These are phyloP conservation scores for Crithidia expoeki DNA, from an alignment of 208 protist genomes.

Conservation along the genomic window DNA sequence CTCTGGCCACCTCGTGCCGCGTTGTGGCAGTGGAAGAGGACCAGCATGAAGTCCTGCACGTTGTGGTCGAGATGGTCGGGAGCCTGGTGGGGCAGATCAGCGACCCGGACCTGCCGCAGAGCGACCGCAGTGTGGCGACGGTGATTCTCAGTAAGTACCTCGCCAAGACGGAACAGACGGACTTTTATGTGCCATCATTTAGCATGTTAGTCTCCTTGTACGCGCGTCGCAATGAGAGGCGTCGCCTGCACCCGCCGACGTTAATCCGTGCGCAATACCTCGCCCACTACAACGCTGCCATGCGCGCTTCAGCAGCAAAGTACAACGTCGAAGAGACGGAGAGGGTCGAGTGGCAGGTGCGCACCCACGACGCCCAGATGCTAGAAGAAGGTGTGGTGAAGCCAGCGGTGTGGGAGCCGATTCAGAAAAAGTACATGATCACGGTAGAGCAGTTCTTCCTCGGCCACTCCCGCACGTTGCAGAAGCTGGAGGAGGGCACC, in stretches of 20 bases:
- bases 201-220: constrained; percentile 52
- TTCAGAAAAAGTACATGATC: constrained; percentile 67
- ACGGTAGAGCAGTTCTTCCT: constrained; percentile 78
- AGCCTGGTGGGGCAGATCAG: constrained; percentile 57
- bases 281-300: constrained; percentile 66
- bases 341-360: constrained; percentile 82
- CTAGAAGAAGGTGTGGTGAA: constrained; percentile 83
- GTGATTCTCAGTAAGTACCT: constrained; percentile 66
- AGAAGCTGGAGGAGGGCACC: constrained; percentile 55
- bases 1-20: constrained; percentile 74
- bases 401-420: constrained; percentile 75
- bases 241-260: constrained; percentile 73
- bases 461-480: constrained; percentile 48
- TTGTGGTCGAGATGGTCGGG: constrained; percentile 72
- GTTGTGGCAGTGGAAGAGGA: constrained; percentile 57
- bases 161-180: constrained; percentile 46
- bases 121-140: constrained; percentile 60
- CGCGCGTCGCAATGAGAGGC: constrained; percentile 58
- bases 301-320: constrained; percentile 67
- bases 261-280: constrained; percentile 82
- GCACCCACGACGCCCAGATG: constrained; percentile 63
- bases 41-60: constrained; percentile 70
- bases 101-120: constrained; percentile 70
- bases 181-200: constrained; percentile 39
- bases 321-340: constrained; percentile 63